These are phyloP conservation scores for Crassisporium funariophilum DNA, from an alignment of 768 basidiomycete species.

Conservation along the genomic window DNA sequence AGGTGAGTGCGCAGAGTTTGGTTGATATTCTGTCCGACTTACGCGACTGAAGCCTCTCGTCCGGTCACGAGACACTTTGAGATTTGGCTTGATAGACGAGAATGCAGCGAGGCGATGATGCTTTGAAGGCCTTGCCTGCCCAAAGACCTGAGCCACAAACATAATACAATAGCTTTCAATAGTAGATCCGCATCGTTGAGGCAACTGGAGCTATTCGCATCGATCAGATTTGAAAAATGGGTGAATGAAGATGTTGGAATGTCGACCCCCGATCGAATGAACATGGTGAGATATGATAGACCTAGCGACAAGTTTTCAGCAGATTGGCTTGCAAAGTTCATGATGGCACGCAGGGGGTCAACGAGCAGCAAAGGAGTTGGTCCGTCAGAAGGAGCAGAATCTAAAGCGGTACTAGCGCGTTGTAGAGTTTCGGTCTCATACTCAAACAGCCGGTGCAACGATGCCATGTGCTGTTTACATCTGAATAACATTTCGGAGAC, in stretches of 20 bases:
- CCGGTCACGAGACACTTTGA: conserved; percentile 35
- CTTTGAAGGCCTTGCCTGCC: conserved; percentile 61
- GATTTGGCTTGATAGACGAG: conserved; percentile 43
- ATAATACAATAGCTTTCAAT: conserved; percentile 52
- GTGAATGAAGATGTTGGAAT: conserved; percentile 54
- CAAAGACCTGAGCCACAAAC: conserved; percentile 62
- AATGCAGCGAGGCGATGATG: conserved; percentile 51
- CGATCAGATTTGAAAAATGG: conserved; percentile 46
- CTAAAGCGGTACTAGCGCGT: conserved; percentile 38
- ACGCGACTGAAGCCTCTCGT: conserved; percentile 38
- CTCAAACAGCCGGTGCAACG: conserved; percentile 60
- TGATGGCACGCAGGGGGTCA: conserved; percentile 60
- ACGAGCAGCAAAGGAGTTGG: conserved; percentile 20
- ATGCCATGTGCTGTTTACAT: conserved; percentile 45
- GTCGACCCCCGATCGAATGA: conserved; percentile 67
- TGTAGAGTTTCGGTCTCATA: conserved; percentile 48
- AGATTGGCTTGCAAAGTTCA: conserved; percentile 43
- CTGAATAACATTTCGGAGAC: not conserved
- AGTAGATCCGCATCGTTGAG: conserved; percentile 52
- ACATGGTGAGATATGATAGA: conserved; percentile 60
- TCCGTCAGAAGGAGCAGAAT: conserved; percentile 27
- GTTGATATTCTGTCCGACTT: conserved; percentile 28
- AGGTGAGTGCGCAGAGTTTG: not conserved
- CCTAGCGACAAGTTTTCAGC: conserved; percentile 46
- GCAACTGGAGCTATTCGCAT: conserved; percentile 32